These are phyloP conservation scores for Ustilago sp. DNA, from an alignment of 1,284 basidiomycete genomes.

Conservation along the genomic window DNA sequence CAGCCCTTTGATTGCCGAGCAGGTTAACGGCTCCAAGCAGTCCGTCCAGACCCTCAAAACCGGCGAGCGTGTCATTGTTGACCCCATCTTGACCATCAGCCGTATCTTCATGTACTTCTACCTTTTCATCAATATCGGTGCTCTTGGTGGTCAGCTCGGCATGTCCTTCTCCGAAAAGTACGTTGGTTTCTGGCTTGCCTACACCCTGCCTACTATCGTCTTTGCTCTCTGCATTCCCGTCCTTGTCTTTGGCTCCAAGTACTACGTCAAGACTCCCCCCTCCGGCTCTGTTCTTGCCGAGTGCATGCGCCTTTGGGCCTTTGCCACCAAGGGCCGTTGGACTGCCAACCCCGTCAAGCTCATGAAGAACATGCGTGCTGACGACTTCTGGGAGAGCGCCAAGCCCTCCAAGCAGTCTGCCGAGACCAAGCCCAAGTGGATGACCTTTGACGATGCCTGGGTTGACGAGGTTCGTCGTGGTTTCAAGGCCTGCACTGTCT, in stretches of 20 bases:
- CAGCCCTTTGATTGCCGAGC: slow-evolving; percentile 72
- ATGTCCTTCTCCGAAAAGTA: slow-evolving; percentile 70
- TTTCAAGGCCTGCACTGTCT: slow-evolving; percentile 85
- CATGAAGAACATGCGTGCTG: slow-evolving; percentile 70
- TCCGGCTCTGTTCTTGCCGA: slow-evolving; percentile 82
- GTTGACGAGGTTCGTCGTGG: slow-evolving; percentile 86
- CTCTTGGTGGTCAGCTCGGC: slow-evolving; percentile 69
- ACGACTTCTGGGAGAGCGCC: slow-evolving; percentile 82
- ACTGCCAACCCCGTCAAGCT: slow-evolving; percentile 68
- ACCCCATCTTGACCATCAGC: slow-evolving; percentile 77
- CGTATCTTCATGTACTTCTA: slow-evolving; percentile 68
- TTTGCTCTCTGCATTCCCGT: slow-evolving; percentile 75
- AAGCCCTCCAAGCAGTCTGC: slow-evolving; percentile 75
- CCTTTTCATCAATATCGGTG: slow-evolving; percentile 68
- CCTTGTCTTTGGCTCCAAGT: slow-evolving; percentile 77
- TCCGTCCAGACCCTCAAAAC: slow-evolving; percentile 70
- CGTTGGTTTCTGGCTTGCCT: slow-evolving; percentile 71
- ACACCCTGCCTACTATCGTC: slow-evolving; percentile 72
- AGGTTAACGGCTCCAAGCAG: slow-evolving; percentile 60
- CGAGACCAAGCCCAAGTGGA: slow-evolving; percentile 69
- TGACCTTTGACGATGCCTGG: slow-evolving; percentile 73
- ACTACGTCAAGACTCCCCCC: slow-evolving; percentile 79
- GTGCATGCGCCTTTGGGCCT: slow-evolving; percentile 65
- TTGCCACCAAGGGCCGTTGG: slow-evolving; percentile 68
- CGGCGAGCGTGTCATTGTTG: slow-evolving; percentile 84